Conservation (phyloP, 2,329 filamentous ascomycete genomes). For the Penicillium crustosum region DNA sequence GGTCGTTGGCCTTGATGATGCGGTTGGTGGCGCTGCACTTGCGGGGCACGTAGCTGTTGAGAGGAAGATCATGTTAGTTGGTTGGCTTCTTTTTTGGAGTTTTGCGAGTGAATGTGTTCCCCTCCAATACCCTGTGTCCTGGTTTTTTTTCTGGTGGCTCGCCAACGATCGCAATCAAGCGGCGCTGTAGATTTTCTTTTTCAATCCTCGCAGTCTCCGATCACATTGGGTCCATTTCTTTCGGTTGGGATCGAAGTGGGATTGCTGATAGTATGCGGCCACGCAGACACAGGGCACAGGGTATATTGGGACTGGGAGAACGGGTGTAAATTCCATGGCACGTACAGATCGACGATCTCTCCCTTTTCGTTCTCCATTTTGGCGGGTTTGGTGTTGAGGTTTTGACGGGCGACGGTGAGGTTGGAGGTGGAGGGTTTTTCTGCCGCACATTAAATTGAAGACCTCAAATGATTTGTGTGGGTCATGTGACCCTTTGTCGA, state of each 20-base stretch:
- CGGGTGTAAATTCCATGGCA: constrained; percentile 27
- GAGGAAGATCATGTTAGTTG: constrained; percentile 14
- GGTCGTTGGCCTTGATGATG: constrained; percentile 99
- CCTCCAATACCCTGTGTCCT: constrained; percentile 9
- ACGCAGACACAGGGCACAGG: constrained; percentile 19
- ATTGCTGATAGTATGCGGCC: constrained; percentile 6
- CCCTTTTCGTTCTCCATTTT: constrained; percentile 99
- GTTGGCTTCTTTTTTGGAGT: constrained; percentile 3
- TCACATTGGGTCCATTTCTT: constrained; percentile 3
- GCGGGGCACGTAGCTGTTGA: constrained; percentile 85
- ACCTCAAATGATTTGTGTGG: constrained; percentile 41
- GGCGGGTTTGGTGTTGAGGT: constrained; percentile 42
- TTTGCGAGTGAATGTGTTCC: constrained; percentile 6
- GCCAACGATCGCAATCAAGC: constrained; percentile 9
- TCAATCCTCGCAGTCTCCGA: not conserved
- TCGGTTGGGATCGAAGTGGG: constrained; percentile 6
- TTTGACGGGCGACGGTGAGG: constrained; percentile 41
- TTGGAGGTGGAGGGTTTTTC: constrained; percentile 34
- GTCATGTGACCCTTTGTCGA: constrained; percentile 45
- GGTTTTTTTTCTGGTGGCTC: constrained; percentile 5
- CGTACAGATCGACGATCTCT: constrained; percentile 98
- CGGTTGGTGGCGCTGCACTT: constrained; percentile 99
- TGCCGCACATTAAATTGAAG: constrained; percentile 32
- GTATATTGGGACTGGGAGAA: constrained; percentile 16
- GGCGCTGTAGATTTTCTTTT: not conserved